Evolutionary conservation across 208 protist species (phyloP).

Genomic region (Acanthamoeba lenticulata): DNA sequence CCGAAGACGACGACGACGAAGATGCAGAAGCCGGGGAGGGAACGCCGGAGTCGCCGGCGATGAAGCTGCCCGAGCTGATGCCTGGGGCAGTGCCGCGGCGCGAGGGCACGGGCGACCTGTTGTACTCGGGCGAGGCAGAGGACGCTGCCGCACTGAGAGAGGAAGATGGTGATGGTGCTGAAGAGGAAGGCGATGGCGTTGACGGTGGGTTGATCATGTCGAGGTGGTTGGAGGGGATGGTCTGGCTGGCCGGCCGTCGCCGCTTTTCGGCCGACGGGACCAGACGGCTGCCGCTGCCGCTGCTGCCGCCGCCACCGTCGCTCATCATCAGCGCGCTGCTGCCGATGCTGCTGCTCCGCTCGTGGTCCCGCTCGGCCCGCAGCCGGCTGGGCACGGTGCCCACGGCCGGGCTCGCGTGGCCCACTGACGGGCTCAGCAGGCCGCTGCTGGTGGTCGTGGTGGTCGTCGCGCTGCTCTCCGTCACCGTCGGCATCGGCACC

Average conservation of each 20-base stretch:
- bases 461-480: background rate
- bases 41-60: no score
- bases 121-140: background rate
- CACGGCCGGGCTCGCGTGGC: background rate
- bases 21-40: background rate
- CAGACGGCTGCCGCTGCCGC: background rate
- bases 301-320: background rate
- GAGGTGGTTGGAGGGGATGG: background rate
- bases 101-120: background rate
- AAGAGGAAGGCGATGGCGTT: background rate
- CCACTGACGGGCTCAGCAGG: background rate
- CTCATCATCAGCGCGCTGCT: background rate
- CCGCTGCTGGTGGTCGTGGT: background rate
- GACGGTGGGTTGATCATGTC: background rate
- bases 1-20: background rate
- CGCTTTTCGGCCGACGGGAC: background rate
- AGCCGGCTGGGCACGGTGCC: background rate
- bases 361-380: background rate
- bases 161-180: background rate
- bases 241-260: background rate
- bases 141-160: background rate
- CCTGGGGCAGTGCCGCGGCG: no score
- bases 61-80: no score
- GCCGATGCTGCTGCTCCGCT: background rate
- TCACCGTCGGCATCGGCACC: no score